Percentiles rank a stretch among this genome's conserved stretches.
These are phyloP conservation scores for Hypoxylon sp. DNA, from an alignment of 2,329 filamentous ascomycete species.

Conservation along the genomic window DNA sequence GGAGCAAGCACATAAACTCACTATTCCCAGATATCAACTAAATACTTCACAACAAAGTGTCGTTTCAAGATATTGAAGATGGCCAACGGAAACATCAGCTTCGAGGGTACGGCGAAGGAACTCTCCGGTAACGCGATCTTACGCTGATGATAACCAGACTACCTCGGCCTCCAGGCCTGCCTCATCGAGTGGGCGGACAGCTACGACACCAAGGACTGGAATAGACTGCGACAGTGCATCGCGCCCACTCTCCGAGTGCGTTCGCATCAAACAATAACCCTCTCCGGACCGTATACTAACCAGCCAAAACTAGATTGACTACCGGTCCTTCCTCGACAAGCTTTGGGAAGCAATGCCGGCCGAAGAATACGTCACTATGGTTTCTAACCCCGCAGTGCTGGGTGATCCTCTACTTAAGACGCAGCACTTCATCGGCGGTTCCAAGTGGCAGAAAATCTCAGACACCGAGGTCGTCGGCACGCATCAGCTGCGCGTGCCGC, in stretches of 20 bases:
- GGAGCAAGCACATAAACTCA: neutral
- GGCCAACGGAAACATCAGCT: slow-evolving; percentile 47
- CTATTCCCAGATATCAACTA: neutral
- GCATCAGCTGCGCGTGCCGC: slow-evolving; percentile 73
- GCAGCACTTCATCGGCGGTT: slow-evolving; percentile 75
- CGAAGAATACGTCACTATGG: slow-evolving; percentile 73
- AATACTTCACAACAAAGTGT: neutral
- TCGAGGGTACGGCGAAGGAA: slow-evolving; percentile 44
- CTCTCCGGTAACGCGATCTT: neutral
- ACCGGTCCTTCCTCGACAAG: slow-evolving; percentile 74
- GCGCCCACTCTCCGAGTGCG: slow-evolving; percentile 70
- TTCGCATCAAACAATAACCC: slow-evolving; percentile 11
- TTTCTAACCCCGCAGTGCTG: slow-evolving; percentile 69
- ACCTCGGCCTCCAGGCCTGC: slow-evolving; percentile 53
- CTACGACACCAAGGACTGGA: slow-evolving; percentile 77
- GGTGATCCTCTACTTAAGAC: slow-evolving; percentile 74
- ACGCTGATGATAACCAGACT: slow-evolving; percentile 45
- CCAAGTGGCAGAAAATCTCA: slow-evolving; percentile 70
- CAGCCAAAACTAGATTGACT: slow-evolving; percentile 71
- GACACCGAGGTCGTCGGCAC: slow-evolving; percentile 72
- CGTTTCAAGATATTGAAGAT: slow-evolving; percentile 22
- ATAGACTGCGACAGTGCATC: slow-evolving; percentile 71
- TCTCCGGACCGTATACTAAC: slow-evolving; percentile 8
- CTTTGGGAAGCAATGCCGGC: slow-evolving; percentile 74
- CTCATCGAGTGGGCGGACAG: slow-evolving; percentile 73